Evolutionary conservation across 2,329 filamentous ascomycete genomes (phyloP).

Genomic region (Penicillium sp.): DNA sequence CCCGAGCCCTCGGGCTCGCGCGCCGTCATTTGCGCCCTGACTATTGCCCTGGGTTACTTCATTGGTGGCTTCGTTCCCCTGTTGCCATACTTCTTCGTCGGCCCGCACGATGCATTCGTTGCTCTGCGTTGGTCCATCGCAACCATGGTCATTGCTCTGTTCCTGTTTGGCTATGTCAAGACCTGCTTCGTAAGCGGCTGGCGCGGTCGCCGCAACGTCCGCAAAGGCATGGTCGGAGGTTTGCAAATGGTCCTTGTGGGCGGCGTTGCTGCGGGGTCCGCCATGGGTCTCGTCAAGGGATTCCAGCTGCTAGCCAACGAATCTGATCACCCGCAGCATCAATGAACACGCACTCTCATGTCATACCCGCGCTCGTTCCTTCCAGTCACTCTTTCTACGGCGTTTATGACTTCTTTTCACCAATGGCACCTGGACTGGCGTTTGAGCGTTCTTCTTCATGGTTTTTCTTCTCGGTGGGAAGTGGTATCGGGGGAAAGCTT

Average conservation of each 20-base stretch:
- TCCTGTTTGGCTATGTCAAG: constrained; percentile 54
- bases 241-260: constrained; percentile 44
- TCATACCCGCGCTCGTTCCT: no score
- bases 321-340: constrained; percentile 10
- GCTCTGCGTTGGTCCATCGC: constrained; percentile 57
- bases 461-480: no score
- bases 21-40: constrained; percentile 39
- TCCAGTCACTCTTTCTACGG: no score
- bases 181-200: constrained; percentile 42
- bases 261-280: constrained; percentile 40
- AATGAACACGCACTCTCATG: no score
- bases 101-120: constrained; percentile 79
- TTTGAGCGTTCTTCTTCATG: no score
- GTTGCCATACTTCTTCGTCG: constrained; percentile 59
- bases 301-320: constrained; percentile 34
- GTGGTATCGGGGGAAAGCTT: no score
- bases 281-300: constrained; percentile 41
- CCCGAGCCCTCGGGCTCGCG: constrained; percentile 40
- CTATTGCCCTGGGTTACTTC: constrained; percentile 43
- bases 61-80: constrained; percentile 50
- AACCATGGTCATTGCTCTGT: constrained; percentile 50
- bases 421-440: no score
- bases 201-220: constrained; percentile 33
- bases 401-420: no score
- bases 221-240: constrained; percentile 35